Percentiles rank a stretch among this genome's conserved stretches.
phyloP scores from a whole-genome alignment of 805 yeast genomes.

The Huiozyma sinensis region DNA sequence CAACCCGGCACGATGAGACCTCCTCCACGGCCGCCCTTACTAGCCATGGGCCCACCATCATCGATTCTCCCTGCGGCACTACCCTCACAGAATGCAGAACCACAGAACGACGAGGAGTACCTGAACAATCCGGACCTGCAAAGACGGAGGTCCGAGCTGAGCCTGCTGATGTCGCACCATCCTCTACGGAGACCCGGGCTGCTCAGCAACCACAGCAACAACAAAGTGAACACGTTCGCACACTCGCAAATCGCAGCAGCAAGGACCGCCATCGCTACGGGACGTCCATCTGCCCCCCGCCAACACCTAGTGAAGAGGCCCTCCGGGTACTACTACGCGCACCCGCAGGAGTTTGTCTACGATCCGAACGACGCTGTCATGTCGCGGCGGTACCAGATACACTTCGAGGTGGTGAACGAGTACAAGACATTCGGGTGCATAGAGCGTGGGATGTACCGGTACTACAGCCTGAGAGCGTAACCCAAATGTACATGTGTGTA shows the following conservation, averaged over 20 bases:
- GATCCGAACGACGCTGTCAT: conserved; percentile 19
- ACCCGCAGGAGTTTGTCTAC: conserved; percentile 20
- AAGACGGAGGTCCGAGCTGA: conserved; percentile 26
- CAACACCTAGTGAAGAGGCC: not conserved
- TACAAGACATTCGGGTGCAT: conserved; percentile 33
- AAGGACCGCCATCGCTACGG: too few species aligned
- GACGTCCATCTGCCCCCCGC: not conserved
- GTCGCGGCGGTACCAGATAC: conserved; percentile 18
- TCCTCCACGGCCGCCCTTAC: not conserved
- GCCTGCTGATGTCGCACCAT: conserved; percentile 6
- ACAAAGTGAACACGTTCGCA: not conserved
- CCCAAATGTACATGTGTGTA: not conserved
- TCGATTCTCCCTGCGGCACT: not conserved
- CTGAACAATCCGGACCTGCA: conserved; percentile 22
- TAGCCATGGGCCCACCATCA: not conserved
- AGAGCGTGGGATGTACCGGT: conserved; percentile 37
- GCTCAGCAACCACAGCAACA: not conserved
- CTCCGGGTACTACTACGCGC: conserved; percentile 10
- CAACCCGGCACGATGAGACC: not conserved
- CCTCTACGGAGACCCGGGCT: not conserved
- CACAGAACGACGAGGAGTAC: conserved; percentile 25
- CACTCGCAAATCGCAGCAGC: not conserved
- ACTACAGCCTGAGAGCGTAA: conserved; percentile 32
- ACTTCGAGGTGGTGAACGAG: conserved; percentile 25
- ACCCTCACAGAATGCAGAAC: not conserved